Conservation (phyloP, 192 early-diverging fungal species). For the Coemansia sp. region DNA sequence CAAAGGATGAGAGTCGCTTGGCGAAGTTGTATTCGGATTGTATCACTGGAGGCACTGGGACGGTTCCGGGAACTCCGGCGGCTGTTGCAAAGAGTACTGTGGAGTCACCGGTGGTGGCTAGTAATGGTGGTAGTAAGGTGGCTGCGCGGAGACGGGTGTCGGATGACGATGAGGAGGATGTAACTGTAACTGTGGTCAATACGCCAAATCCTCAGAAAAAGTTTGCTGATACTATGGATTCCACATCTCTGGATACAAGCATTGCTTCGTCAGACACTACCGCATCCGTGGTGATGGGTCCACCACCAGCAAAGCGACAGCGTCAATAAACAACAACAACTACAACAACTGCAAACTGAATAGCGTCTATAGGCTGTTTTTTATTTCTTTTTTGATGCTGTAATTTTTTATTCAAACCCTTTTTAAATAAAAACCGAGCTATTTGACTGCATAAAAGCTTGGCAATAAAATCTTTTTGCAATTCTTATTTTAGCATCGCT, state of each 20-base stretch:
- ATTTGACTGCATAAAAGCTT: not conserved
- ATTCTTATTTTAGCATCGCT: no score
- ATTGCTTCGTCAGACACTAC: no score
- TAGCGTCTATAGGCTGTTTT: not conserved
- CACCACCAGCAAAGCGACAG: constrained; percentile 32
- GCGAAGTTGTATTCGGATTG: constrained; percentile 42
- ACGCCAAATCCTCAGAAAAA: no score
- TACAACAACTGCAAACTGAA: not conserved
- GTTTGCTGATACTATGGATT: no score
- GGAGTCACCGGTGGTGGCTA: no score
- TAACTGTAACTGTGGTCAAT: not conserved
- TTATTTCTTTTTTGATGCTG: not conserved
- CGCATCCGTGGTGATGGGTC: constrained; percentile 20
- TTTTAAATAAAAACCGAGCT: no score
- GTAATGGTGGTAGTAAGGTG: no score
- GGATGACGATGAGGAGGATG: constrained; percentile 2
- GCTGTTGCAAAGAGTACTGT: no score
- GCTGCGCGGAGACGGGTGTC: not conserved
- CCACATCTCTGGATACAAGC: no score
- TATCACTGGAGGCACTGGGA: constrained; percentile 1
- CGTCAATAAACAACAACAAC: constrained; percentile 6
- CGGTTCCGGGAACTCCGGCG: constrained; percentile 5
- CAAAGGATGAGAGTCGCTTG: constrained; percentile 32
- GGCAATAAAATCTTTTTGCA: not conserved
- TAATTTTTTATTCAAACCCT: not conserved